Conservation (phyloP, 768 basidiomycete species). For the Galerina sulciceps region DNA sequence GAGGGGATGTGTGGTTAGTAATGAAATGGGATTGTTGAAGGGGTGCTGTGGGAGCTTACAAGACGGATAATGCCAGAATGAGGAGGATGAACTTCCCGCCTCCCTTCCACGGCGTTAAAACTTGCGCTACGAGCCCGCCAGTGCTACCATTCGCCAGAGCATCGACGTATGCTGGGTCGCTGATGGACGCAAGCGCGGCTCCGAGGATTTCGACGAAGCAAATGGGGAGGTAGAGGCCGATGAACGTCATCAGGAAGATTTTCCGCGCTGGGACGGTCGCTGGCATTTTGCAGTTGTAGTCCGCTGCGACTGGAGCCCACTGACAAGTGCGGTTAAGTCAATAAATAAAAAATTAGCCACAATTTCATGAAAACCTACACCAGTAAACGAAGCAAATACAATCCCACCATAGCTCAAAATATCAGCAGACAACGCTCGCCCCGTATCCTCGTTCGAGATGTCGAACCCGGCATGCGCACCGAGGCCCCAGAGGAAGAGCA, state of each 20-base stretch:
- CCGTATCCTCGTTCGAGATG: slow-evolving; percentile 12
- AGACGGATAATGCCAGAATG: slow-evolving; percentile 13
- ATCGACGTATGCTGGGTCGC: slow-evolving; percentile 37
- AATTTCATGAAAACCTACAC: slow-evolving; percentile 4
- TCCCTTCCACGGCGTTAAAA: slow-evolving; percentile 47
- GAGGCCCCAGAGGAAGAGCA: slow-evolving; percentile 19
- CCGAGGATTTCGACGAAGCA: slow-evolving; percentile 18
- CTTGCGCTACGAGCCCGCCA: slow-evolving; percentile 47
- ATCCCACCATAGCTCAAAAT: slow-evolving; percentile 20
- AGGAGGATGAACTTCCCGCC: slow-evolving; percentile 28
- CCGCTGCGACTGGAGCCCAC: slow-evolving; percentile 20
- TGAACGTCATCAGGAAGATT: slow-evolving; percentile 19
- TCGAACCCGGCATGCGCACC: slow-evolving; percentile 18
- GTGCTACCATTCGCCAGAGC: slow-evolving; percentile 45
- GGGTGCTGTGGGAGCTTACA: slow-evolving; percentile 1
- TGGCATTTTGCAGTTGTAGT: slow-evolving; percentile 20
- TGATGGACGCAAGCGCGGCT: slow-evolving; percentile 42
- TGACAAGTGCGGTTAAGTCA: neutral
- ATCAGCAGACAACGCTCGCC: slow-evolving; percentile 13
- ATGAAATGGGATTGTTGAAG: neutral
- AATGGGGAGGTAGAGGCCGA: slow-evolving; percentile 18
- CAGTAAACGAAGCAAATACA: slow-evolving; percentile 17
- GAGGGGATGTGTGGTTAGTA: neutral
- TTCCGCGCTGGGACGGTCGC: slow-evolving; percentile 12
- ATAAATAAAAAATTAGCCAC: neutral